Percentiles rank a stretch among this genome's conserved stretches.
These are phyloP conservation scores for Boletus rufocinnamomeus DNA, from an alignment of 768 basidiomycete genomes.

Conservation along the genomic window DNA sequence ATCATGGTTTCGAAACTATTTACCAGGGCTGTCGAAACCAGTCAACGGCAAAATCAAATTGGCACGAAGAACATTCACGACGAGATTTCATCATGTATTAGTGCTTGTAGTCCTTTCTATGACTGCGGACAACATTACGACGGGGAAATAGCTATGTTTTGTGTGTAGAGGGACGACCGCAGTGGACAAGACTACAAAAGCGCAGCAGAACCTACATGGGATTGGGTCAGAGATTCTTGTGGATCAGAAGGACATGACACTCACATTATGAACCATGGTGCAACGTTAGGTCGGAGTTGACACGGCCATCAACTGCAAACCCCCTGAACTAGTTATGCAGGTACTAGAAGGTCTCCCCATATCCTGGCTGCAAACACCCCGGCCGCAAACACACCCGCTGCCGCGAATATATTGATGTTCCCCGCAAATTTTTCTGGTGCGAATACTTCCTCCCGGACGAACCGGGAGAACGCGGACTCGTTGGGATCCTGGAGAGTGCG, in stretches of 20 bases:
- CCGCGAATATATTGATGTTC: constrained; percentile 70
- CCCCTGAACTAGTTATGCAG: constrained; percentile 41
- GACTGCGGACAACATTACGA: constrained; percentile 22
- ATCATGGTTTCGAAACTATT: constrained; percentile 9
- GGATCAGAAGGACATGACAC: not conserved
- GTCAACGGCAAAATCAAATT: constrained; percentile 9
- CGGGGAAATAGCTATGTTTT: constrained; percentile 21
- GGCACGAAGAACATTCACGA: constrained; percentile 18
- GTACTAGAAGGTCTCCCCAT: constrained; percentile 79
- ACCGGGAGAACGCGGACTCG: constrained; percentile 60
- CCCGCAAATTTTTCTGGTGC: constrained; percentile 75
- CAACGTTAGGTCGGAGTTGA: not conserved
- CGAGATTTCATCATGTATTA: constrained; percentile 17
- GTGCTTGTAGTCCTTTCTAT: constrained; percentile 18
- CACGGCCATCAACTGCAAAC: not conserved
- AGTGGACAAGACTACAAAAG: constrained; percentile 6
- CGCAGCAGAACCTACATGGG: constrained; percentile 1
- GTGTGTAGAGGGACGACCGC: constrained; percentile 11
- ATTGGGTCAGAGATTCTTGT: constrained; percentile 1
- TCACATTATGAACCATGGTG: constrained; percentile 8
- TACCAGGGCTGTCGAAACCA: constrained; percentile 16
- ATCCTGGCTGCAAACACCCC: constrained; percentile 71
- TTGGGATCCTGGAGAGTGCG: constrained; percentile 53
- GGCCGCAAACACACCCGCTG: constrained; percentile 64
- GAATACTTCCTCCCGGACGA: constrained; percentile 61